A percentile compares a stretch with the other conserved stretches of the same genome.
phyloP scores from a whole-genome alignment of 352 stramenopile genomes.

The Aphanomyces stellatus region DNA sequence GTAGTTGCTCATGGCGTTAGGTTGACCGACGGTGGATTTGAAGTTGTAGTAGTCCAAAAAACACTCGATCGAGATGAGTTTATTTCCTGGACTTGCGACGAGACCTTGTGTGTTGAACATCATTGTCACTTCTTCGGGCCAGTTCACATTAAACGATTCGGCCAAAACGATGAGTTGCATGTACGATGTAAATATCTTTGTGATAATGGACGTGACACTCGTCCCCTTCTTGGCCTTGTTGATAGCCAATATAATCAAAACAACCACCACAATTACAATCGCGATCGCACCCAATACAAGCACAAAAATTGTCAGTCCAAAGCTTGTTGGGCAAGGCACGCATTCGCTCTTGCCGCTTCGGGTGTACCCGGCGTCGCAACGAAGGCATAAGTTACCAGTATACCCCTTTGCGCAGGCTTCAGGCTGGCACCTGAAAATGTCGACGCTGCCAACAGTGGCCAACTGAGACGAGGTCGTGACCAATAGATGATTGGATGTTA shows the following conservation, averaged over 20 bases:
- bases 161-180: conserved; percentile 16
- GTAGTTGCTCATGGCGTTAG: not conserved
- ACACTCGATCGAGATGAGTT: conserved; percentile 17
- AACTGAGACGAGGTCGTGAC: not conserved
- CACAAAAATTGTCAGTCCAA: conserved; percentile 9
- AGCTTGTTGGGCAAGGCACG: not conserved
- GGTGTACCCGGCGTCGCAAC: conserved; percentile 9
- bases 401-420: not conserved
- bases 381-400: conserved; percentile 11
- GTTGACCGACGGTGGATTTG: no score
- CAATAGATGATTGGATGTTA: not conserved
- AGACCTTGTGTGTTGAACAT: conserved; percentile 5
- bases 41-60: not conserved
- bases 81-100: conserved; percentile 5
- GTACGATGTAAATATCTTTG: conserved; percentile 19
- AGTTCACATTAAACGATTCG: conserved; percentile 15
- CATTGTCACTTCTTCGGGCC: not conserved
- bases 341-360: conserved; percentile 12
- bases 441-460: not conserved
- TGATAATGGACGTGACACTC: conserved; percentile 4
- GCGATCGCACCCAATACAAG: not conserved
- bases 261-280: not conserved
- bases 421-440: not conserved
- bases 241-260: conserved; percentile 15
- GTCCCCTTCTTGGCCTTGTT: conserved; percentile 3